Evolutionary conservation across 106 monocot genomes (phyloP), one percentile per base, ranked within the genome.

Genomic region (Dioscorea dumetorum): DNA sequence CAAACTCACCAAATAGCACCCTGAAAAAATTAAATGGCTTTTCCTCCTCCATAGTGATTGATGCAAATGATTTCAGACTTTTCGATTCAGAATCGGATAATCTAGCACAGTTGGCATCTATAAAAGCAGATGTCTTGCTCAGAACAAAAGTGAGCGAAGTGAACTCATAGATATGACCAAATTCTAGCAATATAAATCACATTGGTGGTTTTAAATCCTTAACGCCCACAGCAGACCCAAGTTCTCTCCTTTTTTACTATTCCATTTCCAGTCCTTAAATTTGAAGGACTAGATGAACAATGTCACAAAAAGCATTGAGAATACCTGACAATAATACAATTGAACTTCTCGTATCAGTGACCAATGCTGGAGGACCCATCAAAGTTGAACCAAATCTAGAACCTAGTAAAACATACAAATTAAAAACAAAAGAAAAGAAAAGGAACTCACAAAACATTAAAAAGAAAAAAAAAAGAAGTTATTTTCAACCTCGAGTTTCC

Each of bases 1-100:
- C 7, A 58, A 70, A 63, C 48, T 49, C 81, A 94, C 94, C 95
- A 41, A 61, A 81, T 50, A 91, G 58, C 15, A 82, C 73, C 32
- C 83, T 81, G 3, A 95, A 24, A 34, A 95, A 91, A 75, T 95
- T 70, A 65, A 88, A 77, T 48, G 88, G 85, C 50, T 91, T 87
- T 49, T 82, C 74, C 17, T 80, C 80, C 19, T 64, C 81, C 72
- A 77, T 48, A 62, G 71, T 66, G 60, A 82, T 67, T 61, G 85
- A 85, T 62, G 85, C 88, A 78, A 93, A 88, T 14, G 74, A 57
- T 57, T 67, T 85, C 48, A 64, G 32, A 31, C 48, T 1, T 21
- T 62, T 71, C 62, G 68, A 28, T n/a, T 34, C 57, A 65, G 57
- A 67, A 35, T 32, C 56, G 20, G 28, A 53, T 21, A 72, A 52